Percentiles rank a stretch among this genome's conserved stretches.
These are phyloP conservation scores for Leishmania braziliensis DNA, from an alignment of 208 protist species.

Conservation along the genomic window DNA sequence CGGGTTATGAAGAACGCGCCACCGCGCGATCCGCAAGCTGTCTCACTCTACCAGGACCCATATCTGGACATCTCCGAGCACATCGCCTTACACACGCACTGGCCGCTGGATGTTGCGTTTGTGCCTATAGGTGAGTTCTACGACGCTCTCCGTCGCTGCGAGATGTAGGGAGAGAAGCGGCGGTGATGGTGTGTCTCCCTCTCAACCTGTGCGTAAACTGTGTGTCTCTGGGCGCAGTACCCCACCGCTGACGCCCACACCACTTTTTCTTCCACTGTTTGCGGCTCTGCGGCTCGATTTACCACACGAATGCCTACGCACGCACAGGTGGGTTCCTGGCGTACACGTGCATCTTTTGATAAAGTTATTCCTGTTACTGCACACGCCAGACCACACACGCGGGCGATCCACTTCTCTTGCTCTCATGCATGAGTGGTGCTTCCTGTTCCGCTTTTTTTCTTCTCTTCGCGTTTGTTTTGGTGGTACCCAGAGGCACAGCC, in stretches of 20 bases:
- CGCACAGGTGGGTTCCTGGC: background rate
- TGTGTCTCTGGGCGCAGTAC: background rate
- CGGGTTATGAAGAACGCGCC: constrained; percentile 61
- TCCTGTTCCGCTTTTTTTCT: background rate
- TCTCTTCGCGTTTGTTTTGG: background rate
- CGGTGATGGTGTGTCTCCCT: background rate
- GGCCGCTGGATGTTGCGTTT: constrained; percentile 74
- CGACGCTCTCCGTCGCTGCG: constrained; percentile 60
- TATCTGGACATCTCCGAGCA: constrained; percentile 84
- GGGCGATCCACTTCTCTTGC: background rate
- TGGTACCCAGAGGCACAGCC: background rate
- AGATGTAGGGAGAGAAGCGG: constrained; percentile 40
- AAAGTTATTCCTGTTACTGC: background rate
- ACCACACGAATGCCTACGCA: background rate
- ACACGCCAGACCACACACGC: background rate
- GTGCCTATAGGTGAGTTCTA: constrained; percentile 82
- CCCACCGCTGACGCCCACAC: background rate
- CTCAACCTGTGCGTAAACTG: background rate
- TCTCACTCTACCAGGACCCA: constrained; percentile 63
- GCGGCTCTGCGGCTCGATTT: constrained; percentile 1
- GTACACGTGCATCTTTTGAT: background rate
- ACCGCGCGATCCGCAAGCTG: constrained; percentile 47
- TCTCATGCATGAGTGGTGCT: background rate
- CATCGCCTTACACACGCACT: constrained; percentile 44
- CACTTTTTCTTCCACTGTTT: constrained; percentile 1